Evolutionary conservation across 805 yeast genomes (phyloP).

Genomic region (Ogataea pini): DNA sequence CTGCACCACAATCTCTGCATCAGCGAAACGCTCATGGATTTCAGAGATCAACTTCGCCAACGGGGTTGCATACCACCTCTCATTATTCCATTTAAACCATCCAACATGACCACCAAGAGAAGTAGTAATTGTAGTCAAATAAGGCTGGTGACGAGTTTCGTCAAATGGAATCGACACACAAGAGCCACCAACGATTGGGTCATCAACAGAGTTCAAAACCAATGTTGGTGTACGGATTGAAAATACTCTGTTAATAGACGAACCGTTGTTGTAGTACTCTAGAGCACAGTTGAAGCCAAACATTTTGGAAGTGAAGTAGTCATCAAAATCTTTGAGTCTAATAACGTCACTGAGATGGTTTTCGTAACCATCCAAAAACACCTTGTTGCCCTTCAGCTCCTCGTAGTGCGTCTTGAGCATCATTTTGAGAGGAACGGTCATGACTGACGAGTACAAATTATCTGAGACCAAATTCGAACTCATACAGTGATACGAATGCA

Average conservation of each 20-base stretch:
- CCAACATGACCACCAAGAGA: conserved; percentile 81
- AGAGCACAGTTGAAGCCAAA: conserved; percentile 64
- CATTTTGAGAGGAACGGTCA: conserved; percentile 48
- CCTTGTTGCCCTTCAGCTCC: conserved; percentile 35
- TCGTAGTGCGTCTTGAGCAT: conserved; percentile 45
- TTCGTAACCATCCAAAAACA: conserved; percentile 24
- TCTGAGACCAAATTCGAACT: conserved; percentile 44
- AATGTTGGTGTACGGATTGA: conserved; percentile 63
- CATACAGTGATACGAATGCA: conserved; percentile 47
- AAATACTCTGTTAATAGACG: conserved; percentile 54
- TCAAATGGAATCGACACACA: conserved; percentile 47
- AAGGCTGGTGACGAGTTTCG: conserved; percentile 59
- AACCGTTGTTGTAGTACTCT: conserved; percentile 66
- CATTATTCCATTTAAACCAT: conserved; percentile 63
- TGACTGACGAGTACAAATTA: conserved; percentile 48
- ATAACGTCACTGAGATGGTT: conserved; percentile 21
- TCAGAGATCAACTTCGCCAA: conserved; percentile 40
- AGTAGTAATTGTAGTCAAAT: conserved; percentile 56
- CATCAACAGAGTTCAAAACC: conserved; percentile 67
- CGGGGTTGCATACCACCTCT: conserved; percentile 67
- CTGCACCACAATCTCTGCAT: conserved; percentile 8
- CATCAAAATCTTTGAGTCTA: conserved; percentile 60
- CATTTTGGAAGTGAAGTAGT: conserved; percentile 59
- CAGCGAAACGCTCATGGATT: conserved; percentile 20
- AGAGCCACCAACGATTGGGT: conserved; percentile 63